Evolutionary conservation across 768 basidiomycete species (phyloP).

Genomic region (Sarcodon sp.): DNA sequence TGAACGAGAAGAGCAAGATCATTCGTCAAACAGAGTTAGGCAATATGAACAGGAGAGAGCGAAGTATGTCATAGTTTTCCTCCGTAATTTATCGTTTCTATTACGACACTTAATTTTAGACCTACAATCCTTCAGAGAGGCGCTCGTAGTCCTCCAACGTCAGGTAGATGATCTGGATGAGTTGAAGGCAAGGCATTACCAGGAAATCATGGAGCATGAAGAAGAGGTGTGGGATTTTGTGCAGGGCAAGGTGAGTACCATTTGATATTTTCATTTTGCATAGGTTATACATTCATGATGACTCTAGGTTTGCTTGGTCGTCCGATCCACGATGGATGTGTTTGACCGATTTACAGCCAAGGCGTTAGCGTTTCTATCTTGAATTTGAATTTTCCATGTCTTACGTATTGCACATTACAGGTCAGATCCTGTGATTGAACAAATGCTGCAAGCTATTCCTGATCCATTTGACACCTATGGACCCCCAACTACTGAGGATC

Average conservation of each 20-base stretch:
- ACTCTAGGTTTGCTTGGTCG: slow-evolving; percentile 58
- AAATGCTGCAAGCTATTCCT: slow-evolving; percentile 79
- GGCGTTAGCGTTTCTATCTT: slow-evolving; percentile 39
- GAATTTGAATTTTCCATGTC: slow-evolving; percentile 1
- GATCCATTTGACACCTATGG: slow-evolving; percentile 93
- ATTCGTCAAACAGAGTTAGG: slow-evolving; percentile 79
- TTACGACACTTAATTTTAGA: slow-evolving; percentile 32
- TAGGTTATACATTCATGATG: not conserved
- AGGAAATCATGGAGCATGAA: slow-evolving; percentile 84
- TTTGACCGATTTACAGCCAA: slow-evolving; percentile 82
- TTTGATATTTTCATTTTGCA: not conserved
- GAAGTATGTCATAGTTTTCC: slow-evolving; percentile 42
- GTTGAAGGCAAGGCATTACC: slow-evolving; percentile 75
- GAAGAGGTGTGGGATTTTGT: slow-evolving; percentile 94
- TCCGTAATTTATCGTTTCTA: not conserved
- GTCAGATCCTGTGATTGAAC: slow-evolving; percentile 84
- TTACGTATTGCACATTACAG: slow-evolving; percentile 20
- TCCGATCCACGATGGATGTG: slow-evolving; percentile 85
- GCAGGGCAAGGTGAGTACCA: slow-evolving; percentile 56
- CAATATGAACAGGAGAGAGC: slow-evolving; percentile 74
- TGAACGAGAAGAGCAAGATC: slow-evolving; percentile 72
- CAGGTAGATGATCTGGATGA: slow-evolving; percentile 90
- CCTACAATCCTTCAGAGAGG: slow-evolving; percentile 79
- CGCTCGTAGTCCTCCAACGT: slow-evolving; percentile 64
- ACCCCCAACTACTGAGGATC: slow-evolving; percentile 75